Evolutionary conservation across 768 basidiomycete genomes (phyloP), one percentile per base, ranked within the genome.

Genomic region (Termitomyces sp.): DNA sequence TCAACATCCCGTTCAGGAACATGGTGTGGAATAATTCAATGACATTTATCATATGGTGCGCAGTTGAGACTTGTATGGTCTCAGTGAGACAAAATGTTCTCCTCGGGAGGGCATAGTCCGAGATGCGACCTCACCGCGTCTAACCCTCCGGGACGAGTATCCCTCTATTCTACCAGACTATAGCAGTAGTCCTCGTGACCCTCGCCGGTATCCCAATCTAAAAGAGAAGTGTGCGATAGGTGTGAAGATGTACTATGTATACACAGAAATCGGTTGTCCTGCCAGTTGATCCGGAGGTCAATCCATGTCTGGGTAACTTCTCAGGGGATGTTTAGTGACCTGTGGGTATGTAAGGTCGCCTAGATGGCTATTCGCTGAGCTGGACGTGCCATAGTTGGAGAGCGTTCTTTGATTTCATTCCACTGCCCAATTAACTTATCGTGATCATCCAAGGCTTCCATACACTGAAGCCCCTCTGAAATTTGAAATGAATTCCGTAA

Each of bases 381-480:
- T 36, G 16, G 9, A 9, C 7, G 15, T 22, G 11, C 35, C 18
- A 25, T 16, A 38, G 23, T 27, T 5, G 48, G 35, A 36, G 25
- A 3, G n/a, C 12, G 18, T 25, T 18, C 48, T 49, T 49, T 49
- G 35, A 49, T 49, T 49, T 49, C 23, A 49, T 49, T 49, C 36
- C 3, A 10, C 15, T 16, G 15, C 25, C 3, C 41, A 25, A 29
- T 29, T 29, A 29, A 29, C n/a, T 29, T 25, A 42, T 42, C 41
- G 18, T 25, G 9, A 25, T 36, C 23, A 13, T 38, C 11, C 2
- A 5, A n/a, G n/a, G 48, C 48, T 49, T 49, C 48, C 33, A 49
- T 36, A 1, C 25, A 49, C 33, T 36, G 23, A 49, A 36, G 23
- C 2, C n/a, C 22, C 48, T 9, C 29, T 29, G 5, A n/a, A n/a